Evolutionary conservation across 139 green algal species (phyloP), one percentile per base, ranked within the genome.

Genomic region (Micractinium conductrix): DNA sequence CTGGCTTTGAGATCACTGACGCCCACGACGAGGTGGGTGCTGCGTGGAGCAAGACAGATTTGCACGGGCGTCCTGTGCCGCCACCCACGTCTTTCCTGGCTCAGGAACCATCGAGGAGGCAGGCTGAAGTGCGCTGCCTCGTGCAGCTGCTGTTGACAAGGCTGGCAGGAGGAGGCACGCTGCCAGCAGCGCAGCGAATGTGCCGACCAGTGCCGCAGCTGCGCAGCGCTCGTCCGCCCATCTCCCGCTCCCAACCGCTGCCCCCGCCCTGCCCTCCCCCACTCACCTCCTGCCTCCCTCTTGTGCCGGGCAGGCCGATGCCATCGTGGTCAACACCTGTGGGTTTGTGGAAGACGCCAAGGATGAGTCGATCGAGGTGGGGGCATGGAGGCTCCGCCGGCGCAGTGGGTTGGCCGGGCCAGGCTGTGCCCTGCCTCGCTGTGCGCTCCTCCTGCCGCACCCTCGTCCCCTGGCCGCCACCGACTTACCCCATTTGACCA

Each of bases 341-440:
- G 92, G 82, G 17, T 98, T 98, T 90, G 94, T 98, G 60, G 95
- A 98, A 78, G 93, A 97, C 79, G 95, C 95, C 19, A 97, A 98
- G 87, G 88, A 89, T 35, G 95, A 98, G 87, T 95, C 88, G 1
- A 87, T 98, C 2, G 92, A 98, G 80, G 92, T 95, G 50, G 40
- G 48, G 44, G 35, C n/a, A 24, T 24, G 50, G 26, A 17, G 21
- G 30, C n/a, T 70, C 26, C 63, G 14, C 22, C 60, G 14, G 60
- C 26, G 8, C 22, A 38, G 60, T 4, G 21, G 17, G 60, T 28
- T 69, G 60, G 21, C 14, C 12, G 48, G 12, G 12, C 48, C 48
- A 14, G 10, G 48, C 14, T 14, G 48, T 58, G 48, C 48, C 10
- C 48, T 58, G 48, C 48, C 17, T 16, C 58, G 58, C 58, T 67